phyloP scores from a whole-genome alignment of 1,284 basidiomycete species.

The Trichosporon sp. region DNA sequence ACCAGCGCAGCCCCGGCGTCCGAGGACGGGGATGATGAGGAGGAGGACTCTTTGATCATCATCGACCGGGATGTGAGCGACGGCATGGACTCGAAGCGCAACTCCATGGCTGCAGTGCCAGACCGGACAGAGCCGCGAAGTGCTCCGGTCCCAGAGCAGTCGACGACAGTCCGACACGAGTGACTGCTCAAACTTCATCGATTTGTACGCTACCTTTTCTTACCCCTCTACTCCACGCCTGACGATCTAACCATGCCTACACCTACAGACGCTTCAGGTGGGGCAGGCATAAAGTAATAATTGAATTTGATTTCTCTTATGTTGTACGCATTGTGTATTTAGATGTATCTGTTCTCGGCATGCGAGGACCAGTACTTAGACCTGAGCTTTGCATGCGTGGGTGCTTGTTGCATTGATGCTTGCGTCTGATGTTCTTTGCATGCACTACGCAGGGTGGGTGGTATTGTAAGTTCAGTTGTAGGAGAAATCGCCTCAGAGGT shows the following conservation, averaged over 20 bases:
- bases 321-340: constrained; percentile 4
- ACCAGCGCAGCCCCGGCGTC: neutral
- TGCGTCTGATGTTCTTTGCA: no score
- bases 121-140: neutral
- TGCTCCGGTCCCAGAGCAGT: neutral
- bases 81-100: neutral
- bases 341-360: neutral
- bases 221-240: neutral
- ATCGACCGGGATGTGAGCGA: neutral
- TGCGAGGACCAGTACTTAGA: neutral
- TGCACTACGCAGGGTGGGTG: neutral
- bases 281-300: neutral
- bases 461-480: no score
- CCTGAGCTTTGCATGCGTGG: no score
- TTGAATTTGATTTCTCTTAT: no score
- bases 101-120: neutral
- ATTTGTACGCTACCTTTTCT: no score
- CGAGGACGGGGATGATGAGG: neutral
- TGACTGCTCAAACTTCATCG: neutral
- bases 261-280: neutral
- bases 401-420: no score
- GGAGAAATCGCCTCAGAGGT: neutral
- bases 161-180: neutral
- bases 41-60: neutral
- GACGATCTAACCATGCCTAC: neutral